These are phyloP conservation scores for Exobasidium rhododendri DNA, from an alignment of 1,284 basidiomycete genomes.

Conservation along the genomic window DNA sequence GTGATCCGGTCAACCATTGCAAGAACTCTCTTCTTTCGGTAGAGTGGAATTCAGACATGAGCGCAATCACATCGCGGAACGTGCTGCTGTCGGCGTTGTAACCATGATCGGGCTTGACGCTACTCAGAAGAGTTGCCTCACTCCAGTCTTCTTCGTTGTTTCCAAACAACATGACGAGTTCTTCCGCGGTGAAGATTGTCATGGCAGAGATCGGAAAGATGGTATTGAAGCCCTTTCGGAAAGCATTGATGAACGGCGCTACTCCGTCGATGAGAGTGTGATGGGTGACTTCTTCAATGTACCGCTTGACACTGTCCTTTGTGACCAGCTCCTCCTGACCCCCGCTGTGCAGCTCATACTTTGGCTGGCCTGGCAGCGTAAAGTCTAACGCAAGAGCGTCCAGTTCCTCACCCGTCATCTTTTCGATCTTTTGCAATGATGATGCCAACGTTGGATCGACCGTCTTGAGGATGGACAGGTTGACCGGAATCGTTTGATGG, in stretches of 20 bases:
- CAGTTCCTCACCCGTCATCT: slow-evolving; percentile 63
- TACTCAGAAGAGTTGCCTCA: slow-evolving; percentile 73
- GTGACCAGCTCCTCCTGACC: slow-evolving; percentile 77
- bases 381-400: slow-evolving; percentile 90
- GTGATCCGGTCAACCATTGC: slow-evolving; percentile 93
- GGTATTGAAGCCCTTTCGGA: slow-evolving; percentile 60
- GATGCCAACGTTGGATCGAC: slow-evolving; percentile 81
- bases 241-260: slow-evolving; percentile 43
- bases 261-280: slow-evolving; percentile 53
- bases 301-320: slow-evolving; percentile 80
- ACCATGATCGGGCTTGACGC: slow-evolving; percentile 95
- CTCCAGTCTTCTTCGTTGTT: slow-evolving; percentile 73
- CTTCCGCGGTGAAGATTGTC: slow-evolving; percentile 86
- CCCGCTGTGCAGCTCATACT: slow-evolving; percentile 81
- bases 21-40: slow-evolving; percentile 78
- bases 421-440: slow-evolving; percentile 74
- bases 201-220: slow-evolving; percentile 90
- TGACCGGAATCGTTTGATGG: slow-evolving; percentile 76
- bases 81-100: slow-evolving; percentile 90
- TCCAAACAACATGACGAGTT: slow-evolving; percentile 88
- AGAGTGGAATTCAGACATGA: slow-evolving; percentile 77
- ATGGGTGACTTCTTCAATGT: slow-evolving; percentile 64
- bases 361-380: slow-evolving; percentile 83
- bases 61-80: slow-evolving; percentile 79
- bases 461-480: slow-evolving; percentile 68